phyloP scores from a whole-genome alignment of 495 filamentous ascomycete genomes.

The Hypoxylon cercidicola region DNA sequence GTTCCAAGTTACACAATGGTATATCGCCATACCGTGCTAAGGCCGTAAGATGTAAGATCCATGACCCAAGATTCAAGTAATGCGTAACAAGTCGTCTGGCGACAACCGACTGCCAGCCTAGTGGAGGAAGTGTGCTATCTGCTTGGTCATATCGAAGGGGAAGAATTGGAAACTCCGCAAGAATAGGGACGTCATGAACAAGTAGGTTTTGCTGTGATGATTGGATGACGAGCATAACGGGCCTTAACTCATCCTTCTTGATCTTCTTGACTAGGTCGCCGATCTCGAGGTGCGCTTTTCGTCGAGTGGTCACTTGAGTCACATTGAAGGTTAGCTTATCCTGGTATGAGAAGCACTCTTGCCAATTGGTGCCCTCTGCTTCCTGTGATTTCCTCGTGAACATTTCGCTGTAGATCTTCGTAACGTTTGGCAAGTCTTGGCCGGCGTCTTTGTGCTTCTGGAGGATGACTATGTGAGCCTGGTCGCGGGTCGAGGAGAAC shows the following conservation, averaged over 20 bases:
- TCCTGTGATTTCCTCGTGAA: conserved; percentile 72
- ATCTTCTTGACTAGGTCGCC: conserved; percentile 87
- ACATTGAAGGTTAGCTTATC: conserved; percentile 87
- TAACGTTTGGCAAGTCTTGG: conserved; percentile 86
- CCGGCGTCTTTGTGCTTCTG: conserved; percentile 78
- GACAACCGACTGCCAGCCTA: conserved; percentile 94
- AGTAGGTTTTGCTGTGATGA: conserved; percentile 84
- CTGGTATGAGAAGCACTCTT: conserved; percentile 85
- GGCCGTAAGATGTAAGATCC: conserved; percentile 87
- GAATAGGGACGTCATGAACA: conserved; percentile 82
- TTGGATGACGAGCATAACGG: conserved; percentile 86
- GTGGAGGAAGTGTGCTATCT: conserved; percentile 86
- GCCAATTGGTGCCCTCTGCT: conserved; percentile 72
- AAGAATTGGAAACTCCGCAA: conserved; percentile 86
- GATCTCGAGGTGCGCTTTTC: conserved; percentile 88
- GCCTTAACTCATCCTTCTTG: conserved; percentile 79
- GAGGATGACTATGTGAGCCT: conserved; percentile 86
- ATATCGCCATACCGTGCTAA: conserved; percentile 93
- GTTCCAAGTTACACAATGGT: conserved; percentile 93
- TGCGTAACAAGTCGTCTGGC: conserved; percentile 86
- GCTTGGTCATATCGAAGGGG: conserved; percentile 81
- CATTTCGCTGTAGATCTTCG: conserved; percentile 88
- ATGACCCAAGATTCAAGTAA: conserved; percentile 89
- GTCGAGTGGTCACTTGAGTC: conserved; percentile 84
- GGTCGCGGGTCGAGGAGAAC: conserved; percentile 83